Conservation (phyloP, 2,329 filamentous ascomycete species). For the Colletotrichum aenigma region DNA sequence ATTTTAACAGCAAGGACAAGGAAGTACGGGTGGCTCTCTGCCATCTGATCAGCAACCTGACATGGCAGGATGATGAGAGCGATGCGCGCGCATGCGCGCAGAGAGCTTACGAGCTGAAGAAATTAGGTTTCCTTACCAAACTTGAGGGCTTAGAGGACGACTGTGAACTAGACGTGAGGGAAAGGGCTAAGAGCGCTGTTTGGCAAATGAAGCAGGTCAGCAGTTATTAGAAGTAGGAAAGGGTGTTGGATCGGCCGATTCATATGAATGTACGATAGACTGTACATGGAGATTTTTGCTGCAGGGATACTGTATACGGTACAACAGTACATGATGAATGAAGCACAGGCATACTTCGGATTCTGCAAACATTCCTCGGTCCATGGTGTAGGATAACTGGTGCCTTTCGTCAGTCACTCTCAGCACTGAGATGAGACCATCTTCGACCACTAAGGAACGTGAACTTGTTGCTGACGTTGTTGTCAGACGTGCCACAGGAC, state of each 20-base stretch:
- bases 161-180: slow-evolving; percentile 78
- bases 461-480: not conserved
- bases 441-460: not conserved
- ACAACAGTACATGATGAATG: slow-evolving; percentile 17
- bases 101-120: slow-evolving; percentile 71
- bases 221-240: slow-evolving; percentile 3
- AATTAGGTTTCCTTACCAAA: slow-evolving; percentile 72
- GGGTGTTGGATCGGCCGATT: not conserved
- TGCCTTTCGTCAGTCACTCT: not conserved
- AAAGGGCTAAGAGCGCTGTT: slow-evolving; percentile 80
- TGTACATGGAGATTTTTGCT: slow-evolving; percentile 1
- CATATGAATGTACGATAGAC: slow-evolving; percentile 14
- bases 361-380: not conserved
- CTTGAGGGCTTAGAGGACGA: slow-evolving; percentile 71
- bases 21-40: slow-evolving; percentile 80
- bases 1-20: slow-evolving; percentile 74
- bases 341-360: not conserved
- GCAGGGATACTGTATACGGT: not conserved
- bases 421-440: not conserved
- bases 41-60: slow-evolving; percentile 85
- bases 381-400: not conserved
- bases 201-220: slow-evolving; percentile 66
- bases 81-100: slow-evolving; percentile 70
- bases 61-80: slow-evolving; percentile 76
- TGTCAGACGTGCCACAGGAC: not conserved